These are phyloP conservation scores for Forsythia viridissima DNA, from an alignment of 257 asterid genomes.

Conservation along the genomic window DNA sequence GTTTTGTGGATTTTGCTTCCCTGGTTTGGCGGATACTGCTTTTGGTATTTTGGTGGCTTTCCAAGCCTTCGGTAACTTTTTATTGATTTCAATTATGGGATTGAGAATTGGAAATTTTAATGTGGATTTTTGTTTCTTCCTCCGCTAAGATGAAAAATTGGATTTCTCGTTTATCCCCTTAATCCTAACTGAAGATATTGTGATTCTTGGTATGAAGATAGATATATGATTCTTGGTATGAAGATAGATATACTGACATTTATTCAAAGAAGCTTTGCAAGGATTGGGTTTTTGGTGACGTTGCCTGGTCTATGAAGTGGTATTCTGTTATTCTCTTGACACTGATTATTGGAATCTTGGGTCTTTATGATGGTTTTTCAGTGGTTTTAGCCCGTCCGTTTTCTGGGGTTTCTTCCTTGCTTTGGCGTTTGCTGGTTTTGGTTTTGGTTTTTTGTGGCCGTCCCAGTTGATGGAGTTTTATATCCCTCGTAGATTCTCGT, in stretches of 20 bases:
- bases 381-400: background rate
- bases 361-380: background rate
- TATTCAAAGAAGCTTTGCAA: background rate
- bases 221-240: background rate
- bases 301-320: background rate
- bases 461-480: background rate
- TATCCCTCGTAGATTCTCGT: too few relatives aligned
- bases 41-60: background rate
- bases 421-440: background rate
- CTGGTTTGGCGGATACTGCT: background rate
- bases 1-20: background rate
- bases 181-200: background rate
- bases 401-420: background rate
- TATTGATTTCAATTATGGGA: background rate
- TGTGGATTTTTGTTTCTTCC: background rate
- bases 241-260: background rate
- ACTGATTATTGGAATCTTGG: background rate
- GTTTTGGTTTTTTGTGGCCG: background rate
- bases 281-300: background rate
- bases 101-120: background rate
- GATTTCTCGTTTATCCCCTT: background rate
- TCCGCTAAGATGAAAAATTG: background rate
- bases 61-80: background rate
- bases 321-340: background rate
- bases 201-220: background rate